A percentile compares a stretch with the other conserved stretches of the same genome.
These are phyloP conservation scores for Citrus trifoliata DNA, from an alignment of 345 rosid species.

Conservation along the genomic window DNA sequence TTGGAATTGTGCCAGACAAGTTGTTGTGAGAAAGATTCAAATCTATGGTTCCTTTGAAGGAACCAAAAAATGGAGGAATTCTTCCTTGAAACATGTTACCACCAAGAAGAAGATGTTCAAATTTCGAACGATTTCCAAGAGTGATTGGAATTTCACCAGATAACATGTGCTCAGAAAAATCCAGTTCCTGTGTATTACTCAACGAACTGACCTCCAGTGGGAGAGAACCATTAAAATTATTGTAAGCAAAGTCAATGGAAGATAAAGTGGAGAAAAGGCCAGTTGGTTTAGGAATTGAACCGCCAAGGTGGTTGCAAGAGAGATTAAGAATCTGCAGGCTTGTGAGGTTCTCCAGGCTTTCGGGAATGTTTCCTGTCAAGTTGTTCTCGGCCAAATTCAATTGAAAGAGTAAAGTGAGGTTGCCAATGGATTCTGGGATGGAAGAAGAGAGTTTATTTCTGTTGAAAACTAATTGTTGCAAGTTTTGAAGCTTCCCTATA, in stretches of 20 bases:
- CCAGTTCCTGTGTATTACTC: conserved; percentile 2
- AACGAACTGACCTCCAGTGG: conserved; percentile 9
- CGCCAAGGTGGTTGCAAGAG: not conserved
- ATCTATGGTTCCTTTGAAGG: conserved; percentile 11
- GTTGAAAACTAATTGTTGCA: not conserved
- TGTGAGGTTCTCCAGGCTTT: not conserved
- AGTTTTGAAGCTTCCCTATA: conserved; percentile 19
- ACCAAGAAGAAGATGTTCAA: conserved; percentile 5
- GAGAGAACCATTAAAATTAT: not conserved
- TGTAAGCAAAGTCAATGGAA: not conserved
- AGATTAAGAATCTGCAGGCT: not conserved
- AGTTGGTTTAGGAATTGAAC: conserved; percentile 2
- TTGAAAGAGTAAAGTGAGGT: conserved; percentile 19
- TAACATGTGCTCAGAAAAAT: conserved; percentile 14
- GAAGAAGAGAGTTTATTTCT: conserved; percentile 15
- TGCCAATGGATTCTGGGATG: conserved; percentile 18
- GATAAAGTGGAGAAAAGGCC: not conserved
- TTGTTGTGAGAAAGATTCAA: conserved; percentile 22
- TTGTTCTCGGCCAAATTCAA: conserved; percentile 21
- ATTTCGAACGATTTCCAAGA: conserved; percentile 10
- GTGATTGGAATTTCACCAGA: conserved; percentile 16
- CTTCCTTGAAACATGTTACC: conserved; percentile 9
- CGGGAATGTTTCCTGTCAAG: not conserved
- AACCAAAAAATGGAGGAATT: conserved; percentile 13
- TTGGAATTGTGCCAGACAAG: conserved; percentile 21